phyloP scores from a whole-genome alignment of 108 stramenopile species.

The Aurantiochytrium sp. region DNA sequence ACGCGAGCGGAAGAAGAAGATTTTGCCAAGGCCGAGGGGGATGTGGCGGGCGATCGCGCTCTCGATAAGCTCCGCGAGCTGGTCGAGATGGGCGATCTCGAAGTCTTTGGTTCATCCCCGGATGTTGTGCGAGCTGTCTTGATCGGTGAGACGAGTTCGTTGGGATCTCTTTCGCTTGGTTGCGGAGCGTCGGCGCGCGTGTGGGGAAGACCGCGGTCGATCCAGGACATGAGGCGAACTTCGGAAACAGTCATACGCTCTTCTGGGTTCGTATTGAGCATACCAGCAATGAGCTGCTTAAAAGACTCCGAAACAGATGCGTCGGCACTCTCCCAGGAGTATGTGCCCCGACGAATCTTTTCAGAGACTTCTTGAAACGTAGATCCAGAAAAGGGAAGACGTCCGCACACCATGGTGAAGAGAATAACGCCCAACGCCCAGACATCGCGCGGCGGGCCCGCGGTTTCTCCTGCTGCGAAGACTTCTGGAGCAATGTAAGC shows the following conservation, averaged over 20 bases:
- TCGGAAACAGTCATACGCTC: not conserved
- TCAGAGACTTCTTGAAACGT: not conserved
- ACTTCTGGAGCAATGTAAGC: constrained; percentile 7
- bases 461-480: not conserved
- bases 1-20: too few species aligned
- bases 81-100: too few species aligned
- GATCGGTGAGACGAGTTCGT: not conserved
- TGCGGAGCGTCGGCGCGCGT: not conserved
- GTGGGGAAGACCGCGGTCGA: constrained; percentile 1
- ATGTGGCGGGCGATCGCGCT: too few species aligned
- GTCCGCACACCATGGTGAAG: not conserved
- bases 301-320: not conserved
- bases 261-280: not conserved
- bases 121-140: not conserved
- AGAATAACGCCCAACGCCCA: not conserved
- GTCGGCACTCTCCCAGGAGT: not conserved
- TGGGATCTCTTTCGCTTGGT: not conserved
- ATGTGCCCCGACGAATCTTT: not conserved
- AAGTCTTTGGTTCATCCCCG: not conserved
- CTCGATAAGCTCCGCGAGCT: too few species aligned
- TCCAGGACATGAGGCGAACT: constrained; percentile 9
- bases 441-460: not conserved
- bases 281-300: not conserved
- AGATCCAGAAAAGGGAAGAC: not conserved
- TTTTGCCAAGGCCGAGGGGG: too few species aligned